Evolutionary conservation across 345 rosid genomes (phyloP).

Genomic region (Sonneratia caseolaris): DNA sequence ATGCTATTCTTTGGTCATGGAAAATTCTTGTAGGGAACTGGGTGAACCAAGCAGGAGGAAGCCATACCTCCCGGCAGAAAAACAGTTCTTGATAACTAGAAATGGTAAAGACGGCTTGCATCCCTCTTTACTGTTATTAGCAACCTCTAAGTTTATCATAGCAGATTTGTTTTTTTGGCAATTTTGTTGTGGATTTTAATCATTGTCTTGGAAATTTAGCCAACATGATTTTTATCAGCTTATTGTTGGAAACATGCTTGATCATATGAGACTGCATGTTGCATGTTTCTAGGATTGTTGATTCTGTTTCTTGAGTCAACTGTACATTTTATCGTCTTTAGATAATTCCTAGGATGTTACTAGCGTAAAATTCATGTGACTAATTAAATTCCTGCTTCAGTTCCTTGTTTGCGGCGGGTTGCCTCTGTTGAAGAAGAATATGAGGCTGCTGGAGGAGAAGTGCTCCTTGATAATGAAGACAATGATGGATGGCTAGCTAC

Average conservation of each 20-base stretch:
- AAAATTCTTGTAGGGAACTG: conserved; percentile 58
- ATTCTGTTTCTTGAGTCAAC: not conserved
- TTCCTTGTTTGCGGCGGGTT: conserved; percentile 90
- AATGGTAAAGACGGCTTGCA: conserved; percentile 43
- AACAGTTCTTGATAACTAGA: conserved; percentile 92
- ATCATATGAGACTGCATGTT: not conserved
- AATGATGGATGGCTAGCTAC: conserved; percentile 98
- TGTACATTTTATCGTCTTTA: not conserved
- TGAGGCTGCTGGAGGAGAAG: conserved; percentile 93
- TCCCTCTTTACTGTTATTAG: not conserved
- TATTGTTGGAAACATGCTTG: not conserved
- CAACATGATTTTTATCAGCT: not conserved
- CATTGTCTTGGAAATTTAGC: not conserved
- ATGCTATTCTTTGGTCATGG: not conserved
- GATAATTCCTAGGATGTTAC: not conserved
- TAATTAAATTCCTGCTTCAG: conserved; percentile 19
- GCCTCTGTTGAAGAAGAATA: conserved; percentile 90
- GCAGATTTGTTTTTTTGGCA: not conserved
- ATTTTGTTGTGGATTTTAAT: not conserved
- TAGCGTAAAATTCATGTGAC: not conserved
- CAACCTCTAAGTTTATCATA: not conserved
- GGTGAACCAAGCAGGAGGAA: conserved; percentile 91
- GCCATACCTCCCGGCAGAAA: conserved; percentile 71
- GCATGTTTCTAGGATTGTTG: not conserved
- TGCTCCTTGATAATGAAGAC: conserved; percentile 87